A percentile compares a stretch with the other conserved stretches of the same genome.
Evolutionary conservation across 805 yeast genomes (phyloP).

Genomic region (Metschnikowia lunata): DNA sequence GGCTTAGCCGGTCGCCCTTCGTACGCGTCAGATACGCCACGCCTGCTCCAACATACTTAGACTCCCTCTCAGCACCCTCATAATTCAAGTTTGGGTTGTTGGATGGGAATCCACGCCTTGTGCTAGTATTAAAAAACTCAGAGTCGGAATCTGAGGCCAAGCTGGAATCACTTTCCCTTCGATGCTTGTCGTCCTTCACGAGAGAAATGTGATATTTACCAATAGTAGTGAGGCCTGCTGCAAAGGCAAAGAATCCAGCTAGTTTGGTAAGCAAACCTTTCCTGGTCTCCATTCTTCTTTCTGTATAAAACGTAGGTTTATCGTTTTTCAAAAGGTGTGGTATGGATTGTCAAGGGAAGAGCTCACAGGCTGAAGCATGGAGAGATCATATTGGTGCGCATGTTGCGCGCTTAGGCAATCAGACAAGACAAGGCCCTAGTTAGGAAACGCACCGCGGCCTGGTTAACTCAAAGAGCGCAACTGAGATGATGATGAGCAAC

Average conservation of each 20-base stretch:
- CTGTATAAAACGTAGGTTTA: too few relatives aligned
- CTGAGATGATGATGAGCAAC: too few relatives aligned
- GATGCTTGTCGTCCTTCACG: slow-evolving; percentile 33
- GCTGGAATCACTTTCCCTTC: slow-evolving; percentile 33
- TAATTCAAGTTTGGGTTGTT: slow-evolving; percentile 29
- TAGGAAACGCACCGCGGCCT: too few relatives aligned
- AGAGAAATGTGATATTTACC: slow-evolving; percentile 36
- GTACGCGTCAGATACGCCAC: slow-evolving; percentile 53
- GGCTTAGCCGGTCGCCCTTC: slow-evolving; percentile 48
- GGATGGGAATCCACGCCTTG: slow-evolving; percentile 54
- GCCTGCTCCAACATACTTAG: slow-evolving; percentile 68
- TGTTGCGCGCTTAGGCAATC: too few relatives aligned
- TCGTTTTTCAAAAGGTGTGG: too few relatives aligned
- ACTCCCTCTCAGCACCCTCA: slow-evolving; percentile 43
- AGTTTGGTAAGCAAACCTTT: slow-evolving; percentile 33
- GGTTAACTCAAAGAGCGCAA: too few relatives aligned
- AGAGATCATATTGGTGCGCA: too few relatives aligned
- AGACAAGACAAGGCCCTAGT: too few relatives aligned
- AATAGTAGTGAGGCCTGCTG: slow-evolving; percentile 27
- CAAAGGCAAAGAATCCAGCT: slow-evolving; percentile 28
- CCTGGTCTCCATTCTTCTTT: slow-evolving; percentile 30
- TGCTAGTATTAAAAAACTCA: slow-evolving; percentile 26
- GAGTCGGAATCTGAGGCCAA: slow-evolving; percentile 26
- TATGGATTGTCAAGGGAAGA: too few relatives aligned
- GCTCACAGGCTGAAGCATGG: too few relatives aligned